Evolutionary conservation across 306 rosid genomes (phyloP).

Genomic region (Carpinus viminea): DNA sequence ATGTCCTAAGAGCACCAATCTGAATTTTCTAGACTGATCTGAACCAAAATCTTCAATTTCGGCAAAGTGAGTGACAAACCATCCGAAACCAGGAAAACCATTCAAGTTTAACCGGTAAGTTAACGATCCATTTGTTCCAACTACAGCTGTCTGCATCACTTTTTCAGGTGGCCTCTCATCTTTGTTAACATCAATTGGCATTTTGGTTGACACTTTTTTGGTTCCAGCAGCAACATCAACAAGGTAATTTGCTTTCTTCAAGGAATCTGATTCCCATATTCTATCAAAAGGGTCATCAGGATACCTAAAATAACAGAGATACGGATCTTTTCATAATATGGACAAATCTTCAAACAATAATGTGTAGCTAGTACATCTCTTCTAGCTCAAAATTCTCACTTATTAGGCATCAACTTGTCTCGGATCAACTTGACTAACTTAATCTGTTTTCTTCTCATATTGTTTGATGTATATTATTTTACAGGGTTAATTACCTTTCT

Average conservation of each 20-base stretch:
- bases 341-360: background rate
- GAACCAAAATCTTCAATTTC: constrained; percentile 84
- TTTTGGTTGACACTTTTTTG: constrained; percentile 67
- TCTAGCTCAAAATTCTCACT: background rate
- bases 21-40: constrained; percentile 79
- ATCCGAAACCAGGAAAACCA: constrained; percentile 82
- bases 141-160: constrained; percentile 98
- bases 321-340: constrained; percentile 5
- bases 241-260: constrained; percentile 91
- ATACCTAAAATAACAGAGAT: constrained; percentile 61
- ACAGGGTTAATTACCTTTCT: no score
- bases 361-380: background rate
- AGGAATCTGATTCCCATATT: constrained; percentile 91
- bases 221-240: constrained; percentile 94
- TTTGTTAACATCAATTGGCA: constrained; percentile 56
- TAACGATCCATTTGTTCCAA: constrained; percentile 81
- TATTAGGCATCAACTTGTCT: background rate
- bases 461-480: background rate
- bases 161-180: constrained; percentile 80
- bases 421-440: background rate
- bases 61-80: constrained; percentile 87
- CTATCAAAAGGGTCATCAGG: constrained; percentile 97
- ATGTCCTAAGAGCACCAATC: constrained; percentile 75
- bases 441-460: background rate
- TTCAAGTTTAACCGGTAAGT: constrained; percentile 88